Evolutionary conservation across 2,329 filamentous ascomycete species (phyloP).

Genomic region (Trichoderma atrobrunneum): DNA sequence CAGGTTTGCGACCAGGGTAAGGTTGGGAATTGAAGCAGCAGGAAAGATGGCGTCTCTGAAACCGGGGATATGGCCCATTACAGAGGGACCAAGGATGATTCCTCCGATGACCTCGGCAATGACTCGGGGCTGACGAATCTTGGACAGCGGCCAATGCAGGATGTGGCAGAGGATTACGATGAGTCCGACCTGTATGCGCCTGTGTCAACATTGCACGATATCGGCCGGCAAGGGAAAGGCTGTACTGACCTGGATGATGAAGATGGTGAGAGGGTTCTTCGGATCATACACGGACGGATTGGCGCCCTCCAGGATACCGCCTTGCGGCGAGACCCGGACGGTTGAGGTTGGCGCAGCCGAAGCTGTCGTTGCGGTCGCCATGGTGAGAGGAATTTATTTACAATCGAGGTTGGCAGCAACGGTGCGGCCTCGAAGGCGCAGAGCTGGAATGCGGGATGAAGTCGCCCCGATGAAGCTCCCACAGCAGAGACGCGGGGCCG

Average conservation of each 20-base stretch:
- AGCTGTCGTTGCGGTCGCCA: slow-evolving; percentile 26
- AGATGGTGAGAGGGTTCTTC: slow-evolving; percentile 69
- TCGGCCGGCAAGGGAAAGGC: background rate
- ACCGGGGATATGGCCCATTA: slow-evolving; percentile 80
- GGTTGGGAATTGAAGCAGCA: slow-evolving; percentile 65
- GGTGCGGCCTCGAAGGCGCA: background rate
- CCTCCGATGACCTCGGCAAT: slow-evolving; percentile 85
- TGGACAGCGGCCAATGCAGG: slow-evolving; percentile 72
- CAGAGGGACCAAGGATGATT: slow-evolving; percentile 79
- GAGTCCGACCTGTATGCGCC: slow-evolving; percentile 38
- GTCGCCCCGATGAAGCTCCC: background rate
- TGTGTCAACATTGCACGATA: background rate
- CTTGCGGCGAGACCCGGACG: slow-evolving; percentile 39
- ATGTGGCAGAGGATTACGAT: slow-evolving; percentile 48
- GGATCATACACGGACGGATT: slow-evolving; percentile 67
- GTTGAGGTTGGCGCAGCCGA: slow-evolving; percentile 31
- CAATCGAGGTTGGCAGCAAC: background rate
- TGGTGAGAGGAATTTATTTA: background rate
- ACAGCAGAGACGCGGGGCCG: background rate
- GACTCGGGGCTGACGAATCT: slow-evolving; percentile 75
- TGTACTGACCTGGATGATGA: slow-evolving; percentile 65
- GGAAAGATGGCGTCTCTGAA: slow-evolving; percentile 79
- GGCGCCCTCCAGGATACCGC: slow-evolving; percentile 67
- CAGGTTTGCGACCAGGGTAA: slow-evolving; percentile 77
- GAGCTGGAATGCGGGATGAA: background rate